Evolutionary conservation across 345 rosid genomes (phyloP).

Genomic region (Litchi chinensis): DNA sequence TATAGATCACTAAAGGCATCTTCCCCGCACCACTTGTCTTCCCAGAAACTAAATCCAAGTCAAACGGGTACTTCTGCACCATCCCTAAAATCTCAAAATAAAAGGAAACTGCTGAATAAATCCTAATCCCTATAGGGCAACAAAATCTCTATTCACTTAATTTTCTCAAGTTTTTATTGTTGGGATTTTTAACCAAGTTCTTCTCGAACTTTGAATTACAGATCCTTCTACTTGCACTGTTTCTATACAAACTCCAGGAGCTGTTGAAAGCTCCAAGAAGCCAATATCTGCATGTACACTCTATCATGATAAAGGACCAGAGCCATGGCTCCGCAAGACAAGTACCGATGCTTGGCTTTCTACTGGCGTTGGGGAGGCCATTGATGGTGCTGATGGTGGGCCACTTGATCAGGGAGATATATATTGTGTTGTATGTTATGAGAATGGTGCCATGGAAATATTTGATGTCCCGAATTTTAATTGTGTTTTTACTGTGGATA

Average conservation of each 20-base stretch:
- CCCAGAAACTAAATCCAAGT: neutral
- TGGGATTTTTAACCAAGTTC: conserved; percentile 25
- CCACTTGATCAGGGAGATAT: conserved; percentile 88
- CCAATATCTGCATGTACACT: conserved; percentile 82
- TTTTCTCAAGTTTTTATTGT: neutral
- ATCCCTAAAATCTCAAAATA: neutral
- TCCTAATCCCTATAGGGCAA: neutral
- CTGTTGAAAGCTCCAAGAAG: conserved; percentile 65
- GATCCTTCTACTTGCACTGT: conserved; percentile 86
- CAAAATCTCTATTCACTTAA: neutral
- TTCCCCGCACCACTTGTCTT: too few relatives aligned
- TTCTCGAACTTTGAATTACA: conserved; percentile 45
- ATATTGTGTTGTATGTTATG: conserved; percentile 89
- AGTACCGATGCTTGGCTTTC: conserved; percentile 98
- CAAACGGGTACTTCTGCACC: neutral
- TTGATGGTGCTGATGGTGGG: conserved; percentile 87
- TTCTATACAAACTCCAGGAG: conserved; percentile 65
- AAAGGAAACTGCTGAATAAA: neutral
- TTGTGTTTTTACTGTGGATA: conserved; percentile 83
- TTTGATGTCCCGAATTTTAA: conserved; percentile 89
- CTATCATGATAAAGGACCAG: conserved; percentile 93
- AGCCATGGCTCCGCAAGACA: conserved; percentile 95
- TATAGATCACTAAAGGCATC: too few relatives aligned
- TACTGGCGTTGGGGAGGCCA: conserved; percentile 79
- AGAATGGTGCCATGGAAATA: conserved; percentile 80